phyloP scores from a whole-genome alignment of 306 rosid genomes.

The Prunus dulcis region DNA sequence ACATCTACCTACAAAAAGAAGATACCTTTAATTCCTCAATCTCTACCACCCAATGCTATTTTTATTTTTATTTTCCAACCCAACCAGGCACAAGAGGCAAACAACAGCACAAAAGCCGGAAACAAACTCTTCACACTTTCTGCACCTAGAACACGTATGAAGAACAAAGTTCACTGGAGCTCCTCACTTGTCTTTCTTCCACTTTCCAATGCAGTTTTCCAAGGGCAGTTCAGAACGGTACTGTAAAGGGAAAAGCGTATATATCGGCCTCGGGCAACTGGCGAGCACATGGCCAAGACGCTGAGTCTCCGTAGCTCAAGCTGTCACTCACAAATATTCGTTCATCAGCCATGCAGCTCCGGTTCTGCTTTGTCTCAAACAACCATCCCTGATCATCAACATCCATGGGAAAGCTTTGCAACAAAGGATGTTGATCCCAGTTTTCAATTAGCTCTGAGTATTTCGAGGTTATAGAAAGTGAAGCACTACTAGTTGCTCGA shows the following conservation, averaged over 20 bases:
- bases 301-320: neutral
- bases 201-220: neutral
- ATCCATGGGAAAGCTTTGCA: neutral
- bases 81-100: neutral
- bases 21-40: neutral
- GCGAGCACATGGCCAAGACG: slow-evolving; percentile 9
- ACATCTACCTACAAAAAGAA: slow-evolving; percentile 4
- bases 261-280: slow-evolving; percentile 15
- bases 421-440: slow-evolving; percentile 18
- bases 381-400: slow-evolving; percentile 19
- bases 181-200: slow-evolving; percentile 20
- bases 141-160: neutral
- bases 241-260: slow-evolving; percentile 24
- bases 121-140: neutral
- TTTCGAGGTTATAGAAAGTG: neutral
- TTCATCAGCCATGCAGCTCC: slow-evolving; percentile 8
- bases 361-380: neutral
- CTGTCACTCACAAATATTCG: neutral
- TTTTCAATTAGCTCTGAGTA: slow-evolving; percentile 18
- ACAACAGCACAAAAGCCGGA: neutral
- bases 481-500: neutral
- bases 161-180: slow-evolving; percentile 11
- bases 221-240: slow-evolving; percentile 6
- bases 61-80: neutral
- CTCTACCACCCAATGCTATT: neutral